A percentile compares a stretch with the other conserved stretches of the same genome.
Conservation (phyloP, 225 moss, liverwort and hornwort species). For the Climacium dendroides region DNA sequence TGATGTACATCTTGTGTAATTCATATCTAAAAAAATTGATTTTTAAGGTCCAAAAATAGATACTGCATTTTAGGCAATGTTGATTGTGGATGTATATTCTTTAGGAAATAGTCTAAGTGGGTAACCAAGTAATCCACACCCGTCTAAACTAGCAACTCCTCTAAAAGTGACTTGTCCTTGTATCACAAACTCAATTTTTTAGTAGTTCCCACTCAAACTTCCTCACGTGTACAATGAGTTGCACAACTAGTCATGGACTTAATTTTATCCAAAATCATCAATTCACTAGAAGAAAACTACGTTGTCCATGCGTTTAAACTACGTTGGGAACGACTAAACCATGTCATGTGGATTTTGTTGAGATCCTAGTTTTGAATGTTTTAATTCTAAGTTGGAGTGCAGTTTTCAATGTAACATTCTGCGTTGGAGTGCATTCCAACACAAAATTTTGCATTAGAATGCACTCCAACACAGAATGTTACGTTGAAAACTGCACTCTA, state of each 20-base stretch:
- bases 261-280: rapidly evolving
- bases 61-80: rapidly evolving
- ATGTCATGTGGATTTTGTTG: no score
- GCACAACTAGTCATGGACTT: rapidly evolving
- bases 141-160: not conserved
- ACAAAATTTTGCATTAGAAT: no score
- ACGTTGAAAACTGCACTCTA: no score
- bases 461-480: no score
- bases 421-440: no score
- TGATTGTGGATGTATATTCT: not conserved
- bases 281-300: no score
- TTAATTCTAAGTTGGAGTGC: no score
- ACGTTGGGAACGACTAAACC: no score
- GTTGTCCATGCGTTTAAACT: no score
- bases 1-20: not conserved
- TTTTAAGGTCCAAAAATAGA: rapidly evolving
- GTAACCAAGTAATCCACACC: not conserved
- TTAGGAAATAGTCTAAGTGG: not conserved
- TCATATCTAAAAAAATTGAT: not conserved
- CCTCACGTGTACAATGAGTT: rapidly evolving
- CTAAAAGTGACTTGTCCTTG: not conserved
- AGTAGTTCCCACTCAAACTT: not conserved
- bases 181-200: not conserved
- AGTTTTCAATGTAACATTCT: no score
- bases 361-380: no score